These are phyloP conservation scores for Neospora caninum DNA, from an alignment of 169 alveolate genomes.

Conservation along the genomic window DNA sequence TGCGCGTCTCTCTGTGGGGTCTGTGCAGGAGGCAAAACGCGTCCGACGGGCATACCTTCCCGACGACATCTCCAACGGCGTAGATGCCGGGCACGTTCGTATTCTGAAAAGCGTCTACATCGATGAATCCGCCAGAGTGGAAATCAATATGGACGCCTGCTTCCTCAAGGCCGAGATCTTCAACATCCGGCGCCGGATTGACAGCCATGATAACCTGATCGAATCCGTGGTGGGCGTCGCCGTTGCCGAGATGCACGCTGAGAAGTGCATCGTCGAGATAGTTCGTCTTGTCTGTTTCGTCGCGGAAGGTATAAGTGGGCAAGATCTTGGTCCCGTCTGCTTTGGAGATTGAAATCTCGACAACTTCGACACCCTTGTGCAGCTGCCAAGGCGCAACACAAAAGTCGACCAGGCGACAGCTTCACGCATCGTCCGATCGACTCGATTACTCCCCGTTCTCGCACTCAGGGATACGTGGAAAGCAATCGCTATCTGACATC, in stretches of 20 bases:
- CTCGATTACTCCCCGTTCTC: too few species aligned
- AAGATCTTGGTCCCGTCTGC: not conserved
- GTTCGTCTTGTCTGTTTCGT: not conserved
- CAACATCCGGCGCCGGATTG: not conserved
- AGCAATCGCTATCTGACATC: too few species aligned
- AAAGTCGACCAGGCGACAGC: not conserved
- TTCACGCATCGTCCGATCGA: too few species aligned
- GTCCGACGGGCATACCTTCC: not conserved
- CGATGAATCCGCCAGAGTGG: not conserved
- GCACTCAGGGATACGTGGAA: too few species aligned
- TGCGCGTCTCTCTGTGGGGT: too few species aligned
- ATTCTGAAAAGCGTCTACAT: not conserved
- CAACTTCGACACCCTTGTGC: not conserved
- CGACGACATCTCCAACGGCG: conserved; percentile 21
- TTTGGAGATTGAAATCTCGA: not conserved
- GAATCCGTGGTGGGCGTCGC: conserved; percentile 10
- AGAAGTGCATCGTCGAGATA: not conserved
- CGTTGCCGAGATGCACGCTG: not conserved
- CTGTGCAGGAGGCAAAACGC: too few species aligned
- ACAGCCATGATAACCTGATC: not conserved
- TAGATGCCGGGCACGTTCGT: not conserved
- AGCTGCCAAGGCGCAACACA: not conserved
- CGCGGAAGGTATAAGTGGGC: not conserved
- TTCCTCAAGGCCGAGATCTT: not conserved
- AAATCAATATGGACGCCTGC: not conserved